Evolutionary conservation across 306 rosid genomes (phyloP), one percentile per base, ranked within the genome.

Genomic region (Ziziphus jujuba): DNA sequence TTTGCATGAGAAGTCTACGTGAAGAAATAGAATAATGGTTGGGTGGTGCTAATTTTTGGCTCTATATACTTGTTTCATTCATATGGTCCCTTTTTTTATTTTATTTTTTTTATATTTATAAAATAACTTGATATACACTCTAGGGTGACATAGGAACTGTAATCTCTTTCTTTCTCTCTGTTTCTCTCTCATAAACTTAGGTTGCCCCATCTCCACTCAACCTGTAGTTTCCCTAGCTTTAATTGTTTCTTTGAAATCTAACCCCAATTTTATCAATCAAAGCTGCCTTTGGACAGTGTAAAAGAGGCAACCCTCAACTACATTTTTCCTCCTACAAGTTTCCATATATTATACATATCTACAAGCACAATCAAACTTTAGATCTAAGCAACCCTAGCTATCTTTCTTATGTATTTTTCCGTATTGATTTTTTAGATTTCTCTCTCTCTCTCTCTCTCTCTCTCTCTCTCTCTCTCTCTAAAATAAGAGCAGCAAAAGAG

Each of bases 161-260:
- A 84, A 54, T 55, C 61, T 48, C 44, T 35, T 9, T 53, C 57
- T 55, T 54, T 48, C 44, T 35, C 15, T 53, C 57, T 63, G 72
- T 68, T 3, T 44, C 53, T 66, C 56, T 21, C 71, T 74, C 75
- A 74, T 72, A 59, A 28, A 69, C 71, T 66, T 75, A 65, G 86
- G 67, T 85, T 89, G 87, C 89, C 82, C 83, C 81, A 75, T 70
- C 71, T 76, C 84, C 89, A 85, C 96, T 89, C 87, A 70, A 79
- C 79, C 22, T 50, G 55, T 4, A 17, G 54, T 50, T 50, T 16
- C 2, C 21, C 24, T 19, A 50, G 55, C 17, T 19, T 50, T 49
- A 49, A 49, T 49, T 49, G 7, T 19, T 50, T 6, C 10, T 74
- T 50, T 40, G 56, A 48, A 40, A 57, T 61, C 54, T 59, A 71